A percentile compares a stretch with the other conserved stretches of the same genome.
Conservation (phyloP, 108 stramenopile species). For the Skeletonema marinoi region DNA sequence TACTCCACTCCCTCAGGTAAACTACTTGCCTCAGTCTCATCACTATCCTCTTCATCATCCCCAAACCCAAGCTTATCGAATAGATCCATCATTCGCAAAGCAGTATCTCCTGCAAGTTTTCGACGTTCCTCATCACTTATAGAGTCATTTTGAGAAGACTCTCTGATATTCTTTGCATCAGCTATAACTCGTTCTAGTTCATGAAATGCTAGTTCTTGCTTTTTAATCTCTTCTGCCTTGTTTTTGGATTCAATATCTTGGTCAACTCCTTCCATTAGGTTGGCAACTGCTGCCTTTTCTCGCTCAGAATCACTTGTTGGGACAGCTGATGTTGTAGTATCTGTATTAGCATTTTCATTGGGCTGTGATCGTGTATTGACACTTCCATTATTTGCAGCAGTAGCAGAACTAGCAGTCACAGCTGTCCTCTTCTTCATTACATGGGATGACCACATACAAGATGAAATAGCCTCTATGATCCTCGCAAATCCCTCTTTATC, state of each 20-base stretch:
- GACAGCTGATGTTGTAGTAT: conserved; percentile 8
- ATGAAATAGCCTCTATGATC: conserved; percentile 77
- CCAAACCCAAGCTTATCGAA: conserved; percentile 74
- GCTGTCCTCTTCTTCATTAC: conserved; percentile 51
- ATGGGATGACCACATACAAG: conserved; percentile 82
- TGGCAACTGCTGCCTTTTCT: conserved; percentile 31
- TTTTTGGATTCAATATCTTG: background rate
- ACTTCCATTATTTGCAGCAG: background rate
- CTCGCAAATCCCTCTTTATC: conserved; percentile 91
- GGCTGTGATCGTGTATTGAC: background rate
- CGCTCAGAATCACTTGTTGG: conserved; percentile 23
- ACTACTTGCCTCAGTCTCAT: conserved; percentile 3
- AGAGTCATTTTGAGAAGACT: conserved; percentile 58
- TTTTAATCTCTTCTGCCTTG: background rate
- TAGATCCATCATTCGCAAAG: conserved; percentile 73
- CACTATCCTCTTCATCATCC: conserved; percentile 56
- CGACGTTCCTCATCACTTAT: conserved; percentile 80
- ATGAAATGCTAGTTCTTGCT: conserved; percentile 53
- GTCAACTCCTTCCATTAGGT: conserved; percentile 25
- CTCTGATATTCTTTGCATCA: conserved; percentile 71
- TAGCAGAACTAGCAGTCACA: background rate
- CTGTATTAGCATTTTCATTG: background rate
- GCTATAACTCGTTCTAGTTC: conserved; percentile 67
- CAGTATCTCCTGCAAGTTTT: conserved; percentile 73
- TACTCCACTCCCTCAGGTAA: background rate